A percentile compares a stretch with the other conserved stretches of the same genome.
Evolutionary conservation across 2,329 filamentous ascomycete species (phyloP).

Genomic region (Fonsecaea pedrosoi): DNA sequence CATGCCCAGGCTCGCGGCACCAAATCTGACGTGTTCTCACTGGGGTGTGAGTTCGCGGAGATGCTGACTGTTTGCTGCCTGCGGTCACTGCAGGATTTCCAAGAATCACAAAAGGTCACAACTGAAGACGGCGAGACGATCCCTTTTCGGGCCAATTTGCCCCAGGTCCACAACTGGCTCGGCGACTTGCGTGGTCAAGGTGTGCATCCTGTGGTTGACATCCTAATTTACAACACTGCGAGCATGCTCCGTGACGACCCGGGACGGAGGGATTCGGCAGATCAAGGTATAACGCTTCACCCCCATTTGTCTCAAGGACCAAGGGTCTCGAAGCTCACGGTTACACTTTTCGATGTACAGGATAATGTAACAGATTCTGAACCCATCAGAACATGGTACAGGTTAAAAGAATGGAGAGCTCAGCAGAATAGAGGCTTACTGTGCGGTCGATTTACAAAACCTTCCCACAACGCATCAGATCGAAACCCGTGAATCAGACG

Average conservation of each 20-base stretch:
- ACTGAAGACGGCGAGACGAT: background rate
- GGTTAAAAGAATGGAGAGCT: too few species aligned
- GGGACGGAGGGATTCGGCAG: too few species aligned
- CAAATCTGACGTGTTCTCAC: background rate
- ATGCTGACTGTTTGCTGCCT: background rate
- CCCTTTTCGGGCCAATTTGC: background rate
- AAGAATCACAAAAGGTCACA: background rate
- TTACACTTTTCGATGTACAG: background rate
- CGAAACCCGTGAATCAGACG: background rate
- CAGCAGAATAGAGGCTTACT: background rate
- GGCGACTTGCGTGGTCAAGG: background rate
- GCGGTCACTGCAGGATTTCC: background rate
- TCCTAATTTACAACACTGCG: too few species aligned
- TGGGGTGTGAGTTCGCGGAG: constrained; percentile 3
- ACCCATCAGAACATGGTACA: background rate
- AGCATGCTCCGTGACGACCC: too few species aligned
- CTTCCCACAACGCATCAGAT: background rate
- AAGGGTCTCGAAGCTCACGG: background rate
- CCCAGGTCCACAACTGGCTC: background rate
- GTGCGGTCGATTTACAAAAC: background rate
- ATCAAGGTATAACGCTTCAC: background rate
- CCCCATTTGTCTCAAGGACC: background rate
- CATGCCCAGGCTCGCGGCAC: background rate
- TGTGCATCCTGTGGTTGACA: too few species aligned
- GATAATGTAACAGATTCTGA: background rate